Evolutionary conservation across 164 flowering plant genomes (phyloP).

Genomic region (Stephania cephalantha): DNA sequence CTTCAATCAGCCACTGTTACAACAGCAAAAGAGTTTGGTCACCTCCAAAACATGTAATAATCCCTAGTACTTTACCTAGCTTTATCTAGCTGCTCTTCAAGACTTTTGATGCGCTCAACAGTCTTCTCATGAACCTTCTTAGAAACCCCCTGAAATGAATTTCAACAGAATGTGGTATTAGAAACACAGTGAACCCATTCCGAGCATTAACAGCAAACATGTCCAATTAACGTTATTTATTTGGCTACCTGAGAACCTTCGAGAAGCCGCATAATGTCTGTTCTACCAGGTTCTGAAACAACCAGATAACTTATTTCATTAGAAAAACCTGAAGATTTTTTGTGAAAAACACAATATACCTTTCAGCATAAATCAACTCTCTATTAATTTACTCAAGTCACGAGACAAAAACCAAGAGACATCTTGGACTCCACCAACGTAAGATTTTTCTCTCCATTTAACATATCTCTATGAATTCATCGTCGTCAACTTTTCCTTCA

Average conservation of each 20-base stretch:
- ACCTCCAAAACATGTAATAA: background rate
- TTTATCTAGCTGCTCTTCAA: constrained; percentile 68
- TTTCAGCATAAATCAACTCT: background rate
- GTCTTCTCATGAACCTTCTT: constrained; percentile 52
- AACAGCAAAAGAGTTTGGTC: background rate
- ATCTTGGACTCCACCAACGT: too few relatives aligned
- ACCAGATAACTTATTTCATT: background rate
- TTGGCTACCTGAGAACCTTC: constrained; percentile 59
- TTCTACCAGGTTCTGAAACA: constrained; percentile 44
- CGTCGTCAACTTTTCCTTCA: too few relatives aligned
- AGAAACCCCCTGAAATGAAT: constrained; percentile 40
- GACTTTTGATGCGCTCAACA: constrained; percentile 41
- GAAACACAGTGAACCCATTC: background rate
- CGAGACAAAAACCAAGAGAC: too few relatives aligned
- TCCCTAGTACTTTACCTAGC: constrained; percentile 34
- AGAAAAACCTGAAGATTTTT: background rate
- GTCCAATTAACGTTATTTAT: background rate
- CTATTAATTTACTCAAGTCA: too few relatives aligned
- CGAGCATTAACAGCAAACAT: background rate
- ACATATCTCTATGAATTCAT: too few relatives aligned
- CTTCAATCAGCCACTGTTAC: background rate
- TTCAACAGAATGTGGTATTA: background rate
- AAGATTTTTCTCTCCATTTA: too few relatives aligned
- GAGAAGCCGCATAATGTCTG: constrained; percentile 37
- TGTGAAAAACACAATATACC: background rate